A percentile compares a stretch with the other conserved stretches of the same genome.
These are phyloP conservation scores for Yarrowia sp. DNA, from an alignment of 805 yeast species.

Conservation along the genomic window DNA sequence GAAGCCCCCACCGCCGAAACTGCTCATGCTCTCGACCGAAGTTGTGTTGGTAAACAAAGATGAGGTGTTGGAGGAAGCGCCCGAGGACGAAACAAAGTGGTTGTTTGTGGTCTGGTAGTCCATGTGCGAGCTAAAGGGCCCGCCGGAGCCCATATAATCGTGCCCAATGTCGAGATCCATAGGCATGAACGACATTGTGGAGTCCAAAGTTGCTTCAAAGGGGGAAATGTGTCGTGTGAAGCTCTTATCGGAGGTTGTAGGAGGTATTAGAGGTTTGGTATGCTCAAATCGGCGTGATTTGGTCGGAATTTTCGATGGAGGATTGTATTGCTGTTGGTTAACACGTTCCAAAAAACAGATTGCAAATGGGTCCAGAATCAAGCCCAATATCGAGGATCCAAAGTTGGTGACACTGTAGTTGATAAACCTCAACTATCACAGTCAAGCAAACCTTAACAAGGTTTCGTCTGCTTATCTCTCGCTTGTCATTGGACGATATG, in stretches of 20 bases:
- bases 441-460: constrained; percentile 25
- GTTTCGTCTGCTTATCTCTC: constrained; percentile 23
- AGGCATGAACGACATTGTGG: constrained; percentile 29
- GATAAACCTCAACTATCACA: constrained; percentile 25
- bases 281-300: not conserved
- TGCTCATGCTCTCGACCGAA: constrained; percentile 27
- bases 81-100: constrained; percentile 18
- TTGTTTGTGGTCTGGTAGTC: constrained; percentile 1
- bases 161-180: constrained; percentile 32
- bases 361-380: not conserved
- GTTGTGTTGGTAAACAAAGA: constrained; percentile 19
- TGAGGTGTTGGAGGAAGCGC: constrained; percentile 28
- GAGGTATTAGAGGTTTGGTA: not conserved
- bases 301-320: too few relatives aligned
- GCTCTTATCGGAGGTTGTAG: not conserved
- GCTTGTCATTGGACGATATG: constrained; percentile 37
- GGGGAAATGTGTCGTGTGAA: not conserved
- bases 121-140: not conserved
- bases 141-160: constrained; percentile 6
- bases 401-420: constrained; percentile 16
- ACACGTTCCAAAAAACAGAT: not conserved
- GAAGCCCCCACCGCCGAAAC: constrained; percentile 3
- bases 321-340: too few relatives aligned
- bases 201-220: not conserved
- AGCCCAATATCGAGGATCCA: constrained; percentile 10